Evolutionary conservation across 1,284 basidiomycete genomes (phyloP), one percentile per base, ranked within the genome.

Genomic region (Ganoderma leucocontextum): DNA sequence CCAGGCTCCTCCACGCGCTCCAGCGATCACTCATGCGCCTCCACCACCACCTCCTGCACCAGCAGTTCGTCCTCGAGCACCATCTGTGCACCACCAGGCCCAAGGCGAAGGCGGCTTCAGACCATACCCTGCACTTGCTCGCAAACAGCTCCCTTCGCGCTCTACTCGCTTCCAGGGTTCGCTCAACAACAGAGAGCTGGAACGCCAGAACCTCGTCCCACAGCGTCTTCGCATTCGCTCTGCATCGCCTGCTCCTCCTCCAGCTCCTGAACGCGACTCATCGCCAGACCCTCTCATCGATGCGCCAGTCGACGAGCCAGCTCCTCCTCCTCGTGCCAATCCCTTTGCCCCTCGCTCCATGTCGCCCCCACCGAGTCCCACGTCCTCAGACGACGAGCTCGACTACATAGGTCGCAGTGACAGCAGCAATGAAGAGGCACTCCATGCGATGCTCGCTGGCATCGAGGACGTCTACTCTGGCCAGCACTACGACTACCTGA

Each of bases 381-480:
- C 67, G 5, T 65, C 63, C 52, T 60, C 61, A 33, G 49, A 68
- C 35, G 59, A 64, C 41, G 38, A 65, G 49, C 63, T 64, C n/a
- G 63, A 68, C 60, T 44, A 42, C 38, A 41, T 68, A 33, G 29
- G 35, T 29, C 53, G 42, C 17, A 57, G 57, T 41, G 57, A 60
- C 2, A 2, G 29, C 29, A 29, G 29, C n/a, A 2, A 39, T 8
- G 63, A 60, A 57, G 63, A 65, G 17, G 63, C n/a, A n/a, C 44
- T 39, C 22, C 58, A 53, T 35, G 39, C 39, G 13, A 39, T 68
- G 67, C 63, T 62, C 53, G 33, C 52, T 68, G 64, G 59, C 64
- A 53, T 66, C 29, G 65, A 67, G 61, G 36, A 67, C 42, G 62
- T 67, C 61, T 67, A 63, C 62, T 52, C 57, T 25, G 62, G 42